These are phyloP conservation scores for Trichoderma guizhouense DNA, from an alignment of 2,329 filamentous ascomycete species.

Conservation along the genomic window DNA sequence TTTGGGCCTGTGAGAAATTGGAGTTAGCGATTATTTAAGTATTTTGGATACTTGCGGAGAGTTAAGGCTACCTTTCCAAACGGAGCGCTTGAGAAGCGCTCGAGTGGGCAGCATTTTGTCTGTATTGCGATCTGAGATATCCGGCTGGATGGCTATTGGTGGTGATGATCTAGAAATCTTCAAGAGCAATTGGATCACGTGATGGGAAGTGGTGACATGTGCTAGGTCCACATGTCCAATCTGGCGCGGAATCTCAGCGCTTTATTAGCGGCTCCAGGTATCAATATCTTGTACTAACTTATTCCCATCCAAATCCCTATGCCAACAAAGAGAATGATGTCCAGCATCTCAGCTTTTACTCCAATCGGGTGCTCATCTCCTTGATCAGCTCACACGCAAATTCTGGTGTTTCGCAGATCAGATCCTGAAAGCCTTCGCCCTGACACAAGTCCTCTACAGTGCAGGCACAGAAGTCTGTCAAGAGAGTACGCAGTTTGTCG, in stretches of 20 bases:
- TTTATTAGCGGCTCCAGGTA: background rate
- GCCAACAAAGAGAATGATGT: background rate
- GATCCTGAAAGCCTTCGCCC: background rate
- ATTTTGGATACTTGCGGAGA: background rate
- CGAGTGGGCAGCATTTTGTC: conserved; percentile 65
- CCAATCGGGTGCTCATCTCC: background rate
- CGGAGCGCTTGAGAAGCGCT: conserved; percentile 68
- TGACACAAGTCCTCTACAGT: background rate
- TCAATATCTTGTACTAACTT: background rate
- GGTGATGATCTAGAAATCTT: conserved; percentile 13
- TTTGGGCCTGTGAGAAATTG: conserved; percentile 42
- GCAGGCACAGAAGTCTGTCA: background rate
- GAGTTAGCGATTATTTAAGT: background rate
- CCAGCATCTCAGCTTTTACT: background rate
- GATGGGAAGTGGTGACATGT: background rate
- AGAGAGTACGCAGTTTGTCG: background rate
- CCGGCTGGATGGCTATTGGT: background rate
- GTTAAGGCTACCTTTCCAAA: conserved; percentile 72
- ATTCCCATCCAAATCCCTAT: background rate
- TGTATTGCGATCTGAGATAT: background rate
- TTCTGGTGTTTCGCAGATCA: background rate
- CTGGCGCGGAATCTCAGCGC: background rate
- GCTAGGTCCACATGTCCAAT: background rate
- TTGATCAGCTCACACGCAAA: background rate
- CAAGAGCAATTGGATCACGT: conserved; percentile 5